These are phyloP conservation scores for Neurospora sp. DNA, from an alignment of 495 filamentous ascomycete genomes.

Conservation along the genomic window DNA sequence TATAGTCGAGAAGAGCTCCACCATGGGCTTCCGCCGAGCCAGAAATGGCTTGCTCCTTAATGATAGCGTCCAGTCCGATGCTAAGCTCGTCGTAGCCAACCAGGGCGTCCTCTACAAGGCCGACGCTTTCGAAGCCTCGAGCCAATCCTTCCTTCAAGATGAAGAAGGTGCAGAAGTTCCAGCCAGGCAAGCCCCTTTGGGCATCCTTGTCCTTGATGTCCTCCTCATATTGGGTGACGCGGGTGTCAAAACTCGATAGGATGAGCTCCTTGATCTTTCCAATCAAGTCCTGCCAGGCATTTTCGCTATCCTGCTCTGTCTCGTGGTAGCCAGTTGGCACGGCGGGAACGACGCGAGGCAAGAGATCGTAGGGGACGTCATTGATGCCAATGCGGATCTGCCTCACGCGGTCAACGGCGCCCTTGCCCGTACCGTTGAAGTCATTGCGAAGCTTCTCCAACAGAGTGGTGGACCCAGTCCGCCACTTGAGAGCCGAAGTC, in stretches of 20 bases:
- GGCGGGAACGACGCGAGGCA: slow-evolving; percentile 45
- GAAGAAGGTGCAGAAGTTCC: slow-evolving; percentile 99
- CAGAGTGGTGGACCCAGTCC: slow-evolving; percentile 65
- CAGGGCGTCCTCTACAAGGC: slow-evolving; percentile 88
- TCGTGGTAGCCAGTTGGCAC: slow-evolving; percentile 50
- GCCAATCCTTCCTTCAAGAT: slow-evolving; percentile 93
- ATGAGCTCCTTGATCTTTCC: slow-evolving; percentile 81
- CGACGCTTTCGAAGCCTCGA: slow-evolving; percentile 89
- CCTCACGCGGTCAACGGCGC: slow-evolving; percentile 64
- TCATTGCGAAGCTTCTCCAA: slow-evolving; percentile 85
- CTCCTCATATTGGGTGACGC: slow-evolving; percentile 91
- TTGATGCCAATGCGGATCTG: slow-evolving; percentile 70
- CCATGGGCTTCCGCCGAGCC: slow-evolving; percentile 49
- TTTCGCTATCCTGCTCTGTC: slow-evolving; percentile 57
- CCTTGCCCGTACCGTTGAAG: slow-evolving; percentile 80
- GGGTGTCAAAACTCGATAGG: slow-evolving; percentile 77
- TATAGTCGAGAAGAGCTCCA: slow-evolving; percentile 54
- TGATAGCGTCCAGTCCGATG: slow-evolving; percentile 69
- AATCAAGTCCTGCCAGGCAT: slow-evolving; percentile 72
- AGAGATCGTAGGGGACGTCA: slow-evolving; percentile 46
- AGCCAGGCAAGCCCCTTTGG: slow-evolving; percentile 80
- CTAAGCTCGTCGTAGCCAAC: slow-evolving; percentile 88
- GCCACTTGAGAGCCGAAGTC: slow-evolving; percentile 49
- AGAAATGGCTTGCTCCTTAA: slow-evolving; percentile 57
- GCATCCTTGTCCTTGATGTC: slow-evolving; percentile 91